A percentile compares a stretch with the other conserved stretches of the same genome.
phyloP scores from a whole-genome alignment of 2,329 filamentous ascomycete genomes.

The Trichoderma sp. region DNA sequence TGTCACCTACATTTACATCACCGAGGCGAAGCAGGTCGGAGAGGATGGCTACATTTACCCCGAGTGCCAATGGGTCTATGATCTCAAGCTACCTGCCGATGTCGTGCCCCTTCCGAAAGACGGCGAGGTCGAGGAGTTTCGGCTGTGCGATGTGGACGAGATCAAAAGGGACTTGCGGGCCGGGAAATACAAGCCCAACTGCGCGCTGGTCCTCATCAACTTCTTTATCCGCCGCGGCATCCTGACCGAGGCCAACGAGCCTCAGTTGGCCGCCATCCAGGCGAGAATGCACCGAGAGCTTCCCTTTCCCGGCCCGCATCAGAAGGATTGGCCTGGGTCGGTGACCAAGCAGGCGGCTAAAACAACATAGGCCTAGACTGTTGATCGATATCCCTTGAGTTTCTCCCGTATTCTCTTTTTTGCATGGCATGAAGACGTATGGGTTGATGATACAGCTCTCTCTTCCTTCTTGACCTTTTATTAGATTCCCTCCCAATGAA shows the following conservation, averaged over 20 bases:
- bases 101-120: constrained; percentile 77
- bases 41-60: constrained; percentile 84
- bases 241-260: constrained; percentile 76
- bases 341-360: background rate
- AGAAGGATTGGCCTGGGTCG: constrained; percentile 42
- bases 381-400: background rate
- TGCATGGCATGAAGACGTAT: background rate
- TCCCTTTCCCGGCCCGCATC: constrained; percentile 74
- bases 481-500: background rate
- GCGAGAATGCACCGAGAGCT: constrained; percentile 74
- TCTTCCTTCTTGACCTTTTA: background rate
- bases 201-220: constrained; percentile 78
- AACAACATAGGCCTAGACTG: background rate
- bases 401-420: background rate
- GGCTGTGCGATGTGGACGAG: constrained; percentile 75
- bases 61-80: constrained; percentile 89
- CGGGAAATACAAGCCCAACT: constrained; percentile 92
- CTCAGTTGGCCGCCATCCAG: constrained; percentile 74
- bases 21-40: constrained; percentile 74
- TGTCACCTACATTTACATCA: constrained; percentile 83
- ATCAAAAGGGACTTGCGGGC: constrained; percentile 68
- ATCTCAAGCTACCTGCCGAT: constrained; percentile 72
- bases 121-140: constrained; percentile 85
- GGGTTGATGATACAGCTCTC: background rate
- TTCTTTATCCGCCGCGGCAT: constrained; percentile 88